A percentile compares a stretch with the other conserved stretches of the same genome.
Conservation (phyloP, 23 red algal genomes). For the Cyanidiococcus yangmingshanensis region DNA sequence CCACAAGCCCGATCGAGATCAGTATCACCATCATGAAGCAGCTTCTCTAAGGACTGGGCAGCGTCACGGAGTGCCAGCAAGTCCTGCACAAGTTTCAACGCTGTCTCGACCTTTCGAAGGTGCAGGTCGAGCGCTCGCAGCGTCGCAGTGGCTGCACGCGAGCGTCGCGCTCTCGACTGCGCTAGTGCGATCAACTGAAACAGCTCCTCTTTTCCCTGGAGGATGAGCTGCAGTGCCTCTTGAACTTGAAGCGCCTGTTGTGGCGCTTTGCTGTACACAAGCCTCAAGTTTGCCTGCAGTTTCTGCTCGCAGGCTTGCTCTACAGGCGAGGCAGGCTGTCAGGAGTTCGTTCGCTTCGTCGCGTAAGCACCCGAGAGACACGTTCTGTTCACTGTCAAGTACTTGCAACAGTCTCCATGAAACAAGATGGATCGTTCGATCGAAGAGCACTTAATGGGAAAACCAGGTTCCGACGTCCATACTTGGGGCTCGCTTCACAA, state of each 20-base stretch:
- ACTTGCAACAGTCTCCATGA: no score
- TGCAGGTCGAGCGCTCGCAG: background rate
- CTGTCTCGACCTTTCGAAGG: background rate
- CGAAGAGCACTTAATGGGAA: no score
- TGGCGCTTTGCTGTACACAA: background rate
- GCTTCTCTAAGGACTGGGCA: background rate
- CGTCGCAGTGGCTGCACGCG: background rate
- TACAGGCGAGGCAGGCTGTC: no score
- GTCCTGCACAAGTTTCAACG: conserved; percentile 1
- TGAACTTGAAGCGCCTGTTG: background rate
- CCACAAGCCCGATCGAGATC: background rate
- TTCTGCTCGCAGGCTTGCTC: background rate
- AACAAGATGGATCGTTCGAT: no score
- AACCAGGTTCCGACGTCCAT: no score
- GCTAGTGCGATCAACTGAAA: background rate
- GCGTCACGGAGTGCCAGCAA: background rate
- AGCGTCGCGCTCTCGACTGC: background rate
- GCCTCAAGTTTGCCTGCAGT: background rate
- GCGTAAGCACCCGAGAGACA: no score
- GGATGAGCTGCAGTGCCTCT: conserved; percentile 1
- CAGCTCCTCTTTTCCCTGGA: background rate
- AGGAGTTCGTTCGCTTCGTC: no score
- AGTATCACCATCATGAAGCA: background rate
- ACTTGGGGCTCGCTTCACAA: no score
- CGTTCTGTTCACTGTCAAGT: no score